phyloP scores from a whole-genome alignment of 202 grass and related monocot genomes.

The Saccharum hybrid region DNA sequence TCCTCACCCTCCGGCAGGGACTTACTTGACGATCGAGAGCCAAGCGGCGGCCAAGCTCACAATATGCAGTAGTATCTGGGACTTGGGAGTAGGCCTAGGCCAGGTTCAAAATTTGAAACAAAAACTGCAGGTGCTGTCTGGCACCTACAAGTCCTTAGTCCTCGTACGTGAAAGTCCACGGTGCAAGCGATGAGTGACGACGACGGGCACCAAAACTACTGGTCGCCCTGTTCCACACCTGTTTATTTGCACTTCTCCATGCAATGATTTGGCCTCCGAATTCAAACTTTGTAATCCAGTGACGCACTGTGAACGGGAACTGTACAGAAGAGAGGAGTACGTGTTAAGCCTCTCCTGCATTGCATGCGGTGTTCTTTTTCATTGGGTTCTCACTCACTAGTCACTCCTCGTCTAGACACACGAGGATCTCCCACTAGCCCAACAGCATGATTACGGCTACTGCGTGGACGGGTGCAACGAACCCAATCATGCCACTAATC shows the following conservation, averaged over 20 bases:
- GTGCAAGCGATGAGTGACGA: not conserved
- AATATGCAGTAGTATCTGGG: not conserved
- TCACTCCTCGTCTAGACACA: not conserved
- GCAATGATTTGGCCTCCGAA: not conserved
- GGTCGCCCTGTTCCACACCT: not conserved
- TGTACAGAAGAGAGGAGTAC: too few relatives aligned
- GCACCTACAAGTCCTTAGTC: not conserved
- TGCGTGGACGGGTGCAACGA: not conserved
- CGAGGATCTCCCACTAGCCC: not conserved
- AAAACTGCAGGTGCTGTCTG: not conserved
- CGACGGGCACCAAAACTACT: not conserved
- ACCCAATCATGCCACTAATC: slow-evolving; percentile 23
- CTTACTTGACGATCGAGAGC: not conserved
- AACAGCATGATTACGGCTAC: slow-evolving; percentile 8
- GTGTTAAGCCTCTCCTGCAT: not conserved
- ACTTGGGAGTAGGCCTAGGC: not conserved
- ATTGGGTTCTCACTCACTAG: not conserved
- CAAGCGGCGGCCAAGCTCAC: not conserved
- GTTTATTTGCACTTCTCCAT: not conserved
- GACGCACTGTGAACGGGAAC: not conserved
- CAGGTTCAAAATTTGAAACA: slow-evolving; percentile 15
- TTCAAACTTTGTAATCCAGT: not conserved
- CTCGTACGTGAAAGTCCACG: not conserved
- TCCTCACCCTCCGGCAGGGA: not conserved
- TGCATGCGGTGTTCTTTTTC: not conserved